Evolutionary conservation across 108 stramenopile species (phyloP).

Genomic region (Fragilariopsis cylindrus): DNA sequence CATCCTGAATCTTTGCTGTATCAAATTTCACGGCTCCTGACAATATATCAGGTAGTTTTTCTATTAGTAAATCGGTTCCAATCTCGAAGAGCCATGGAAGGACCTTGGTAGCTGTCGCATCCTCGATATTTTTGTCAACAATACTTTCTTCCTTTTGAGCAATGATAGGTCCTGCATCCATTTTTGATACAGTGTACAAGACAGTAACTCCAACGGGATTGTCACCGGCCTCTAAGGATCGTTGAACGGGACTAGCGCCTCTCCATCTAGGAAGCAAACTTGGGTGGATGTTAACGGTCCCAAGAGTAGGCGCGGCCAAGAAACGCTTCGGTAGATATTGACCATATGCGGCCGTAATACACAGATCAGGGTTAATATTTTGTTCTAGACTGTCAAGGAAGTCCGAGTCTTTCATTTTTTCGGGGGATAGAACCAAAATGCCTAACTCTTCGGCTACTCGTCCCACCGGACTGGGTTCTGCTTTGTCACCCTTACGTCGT

Average conservation of each 20-base stretch:
- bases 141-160: constrained; percentile 65
- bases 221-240: constrained; percentile 48
- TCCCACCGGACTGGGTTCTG: constrained; percentile 85
- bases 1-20: constrained; percentile 84
- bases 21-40: constrained; percentile 73
- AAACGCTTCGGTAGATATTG: constrained; percentile 93
- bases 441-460: constrained; percentile 77
- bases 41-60: constrained; percentile 76
- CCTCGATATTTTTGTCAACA: constrained; percentile 41
- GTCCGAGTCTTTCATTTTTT: constrained; percentile 83
- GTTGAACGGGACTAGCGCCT: constrained; percentile 96
- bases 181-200: constrained; percentile 92
- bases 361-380: constrained; percentile 87
- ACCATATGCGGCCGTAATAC: constrained; percentile 98
- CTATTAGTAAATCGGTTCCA: constrained; percentile 81
- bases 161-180: constrained; percentile 98
- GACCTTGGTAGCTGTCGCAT: constrained; percentile 84
- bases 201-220: constrained; percentile 82
- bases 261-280: constrained; percentile 93
- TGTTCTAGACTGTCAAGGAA: constrained; percentile 75
- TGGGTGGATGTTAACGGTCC: constrained; percentile 97
- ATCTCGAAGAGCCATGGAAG: constrained; percentile 87
- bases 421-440: constrained; percentile 82
- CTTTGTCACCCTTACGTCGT: constrained; percentile 73
- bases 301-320: constrained; percentile 81